Percentiles rank a stretch among this genome's conserved stretches.
These are phyloP conservation scores for Arctium minus DNA, from an alignment of 129 eudicot genomes.

Conservation along the genomic window DNA sequence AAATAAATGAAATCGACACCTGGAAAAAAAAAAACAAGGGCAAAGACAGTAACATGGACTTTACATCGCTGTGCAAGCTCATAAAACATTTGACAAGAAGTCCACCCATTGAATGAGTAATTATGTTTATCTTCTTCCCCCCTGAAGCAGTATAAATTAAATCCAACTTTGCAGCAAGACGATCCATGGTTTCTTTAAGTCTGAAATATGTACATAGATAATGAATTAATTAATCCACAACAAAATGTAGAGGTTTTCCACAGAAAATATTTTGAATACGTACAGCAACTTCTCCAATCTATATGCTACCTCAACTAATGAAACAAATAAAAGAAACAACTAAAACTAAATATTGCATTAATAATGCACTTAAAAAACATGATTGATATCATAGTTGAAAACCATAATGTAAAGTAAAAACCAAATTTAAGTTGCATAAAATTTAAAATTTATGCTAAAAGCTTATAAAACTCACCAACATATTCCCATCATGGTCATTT, in stretches of 20 bases:
- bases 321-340: not conserved
- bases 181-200: slow-evolving; percentile 67
- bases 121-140: slow-evolving; percentile 74
- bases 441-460: not conserved
- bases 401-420: not conserved
- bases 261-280: not conserved
- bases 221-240: not conserved
- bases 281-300: not conserved
- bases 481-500: not conserved
- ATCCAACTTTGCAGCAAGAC: slow-evolving; percentile 73
- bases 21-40: not conserved
- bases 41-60: not conserved
- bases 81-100: slow-evolving; percentile 92
- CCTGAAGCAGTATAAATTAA: slow-evolving; percentile 82
- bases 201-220: slow-evolving; percentile 27
- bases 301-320: not conserved
- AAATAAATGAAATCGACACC: not conserved
- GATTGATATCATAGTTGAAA: not conserved
- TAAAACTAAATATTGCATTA: not conserved
- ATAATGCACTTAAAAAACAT: not conserved
- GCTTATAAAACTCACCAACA: not conserved
- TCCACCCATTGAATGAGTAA: slow-evolving; percentile 98
- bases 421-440: not conserved
- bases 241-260: not conserved
- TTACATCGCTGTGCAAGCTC: slow-evolving; percentile 80